Evolutionary conservation across 2,329 filamentous ascomycete genomes (phyloP).

Genomic region (Cladophialophora bantiana): DNA sequence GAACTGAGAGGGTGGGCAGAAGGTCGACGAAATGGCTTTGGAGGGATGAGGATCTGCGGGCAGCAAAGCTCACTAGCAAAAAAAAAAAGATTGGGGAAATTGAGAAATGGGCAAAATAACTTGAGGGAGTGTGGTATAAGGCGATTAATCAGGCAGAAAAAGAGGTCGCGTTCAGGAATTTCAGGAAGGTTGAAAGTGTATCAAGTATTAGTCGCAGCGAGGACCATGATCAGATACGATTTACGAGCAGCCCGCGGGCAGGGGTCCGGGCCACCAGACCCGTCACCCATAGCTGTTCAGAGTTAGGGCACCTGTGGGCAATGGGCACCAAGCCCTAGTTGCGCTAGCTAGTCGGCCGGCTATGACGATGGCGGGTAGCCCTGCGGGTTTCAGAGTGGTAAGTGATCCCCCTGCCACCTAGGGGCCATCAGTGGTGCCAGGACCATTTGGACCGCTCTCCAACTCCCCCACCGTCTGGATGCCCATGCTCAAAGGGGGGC

Average conservation of each 20-base stretch:
- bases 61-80: background rate
- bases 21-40: background rate
- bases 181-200: slow-evolving; percentile 24
- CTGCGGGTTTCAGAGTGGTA: slow-evolving; percentile 4
- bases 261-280: background rate
- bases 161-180: slow-evolving; percentile 8
- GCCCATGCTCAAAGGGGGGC: slow-evolving; percentile 11
- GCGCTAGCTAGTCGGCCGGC: background rate
- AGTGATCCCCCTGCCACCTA: background rate
- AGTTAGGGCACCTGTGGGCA: background rate
- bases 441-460: too few relatives aligned
- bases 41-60: background rate
- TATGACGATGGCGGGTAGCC: slow-evolving; percentile 17
- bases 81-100: background rate
- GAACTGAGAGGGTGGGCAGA: background rate
- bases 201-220: slow-evolving; percentile 15
- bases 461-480: background rate
- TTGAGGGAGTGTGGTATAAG: background rate
- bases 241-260: slow-evolving; percentile 13
- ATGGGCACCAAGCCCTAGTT: slow-evolving; percentile 5
- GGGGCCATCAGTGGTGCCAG: too few relatives aligned
- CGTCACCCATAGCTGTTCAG: background rate
- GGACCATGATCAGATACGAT: slow-evolving; percentile 17
- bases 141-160: slow-evolving; percentile 18
- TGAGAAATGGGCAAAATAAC: background rate